A percentile compares a stretch with the other conserved stretches of the same genome.
phyloP scores from a whole-genome alignment of 768 basidiomycete genomes.

The Wakefieldia striispora region DNA sequence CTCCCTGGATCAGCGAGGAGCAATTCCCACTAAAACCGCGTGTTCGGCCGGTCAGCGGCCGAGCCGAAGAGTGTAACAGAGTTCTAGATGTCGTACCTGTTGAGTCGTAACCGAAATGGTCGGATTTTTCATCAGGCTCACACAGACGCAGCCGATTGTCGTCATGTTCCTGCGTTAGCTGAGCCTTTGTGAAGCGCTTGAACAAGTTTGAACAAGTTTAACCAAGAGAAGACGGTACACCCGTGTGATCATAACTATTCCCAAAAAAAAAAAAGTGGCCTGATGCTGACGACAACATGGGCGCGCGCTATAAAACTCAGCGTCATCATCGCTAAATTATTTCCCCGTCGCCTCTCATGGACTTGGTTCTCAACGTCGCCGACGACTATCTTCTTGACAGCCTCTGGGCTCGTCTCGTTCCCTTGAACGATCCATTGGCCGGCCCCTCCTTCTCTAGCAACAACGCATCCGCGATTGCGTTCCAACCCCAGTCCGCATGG shows the following conservation, averaged over 20 bases:
- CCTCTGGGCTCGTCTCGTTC: slow-evolving; percentile 74
- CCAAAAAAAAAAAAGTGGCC: slow-evolving; percentile 31
- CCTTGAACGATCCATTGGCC: slow-evolving; percentile 47
- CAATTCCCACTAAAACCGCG: too few species aligned
- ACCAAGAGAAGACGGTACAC: too few species aligned
- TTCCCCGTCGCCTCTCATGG: slow-evolving; percentile 50
- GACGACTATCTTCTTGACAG: slow-evolving; percentile 78
- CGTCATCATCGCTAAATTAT: not conserved
- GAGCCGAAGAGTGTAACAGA: too few species aligned
- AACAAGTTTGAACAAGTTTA: too few species aligned
- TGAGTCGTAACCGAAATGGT: too few species aligned
- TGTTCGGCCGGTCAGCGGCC: too few species aligned
- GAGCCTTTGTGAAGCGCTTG: too few species aligned
- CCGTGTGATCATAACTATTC: slow-evolving; percentile 8
- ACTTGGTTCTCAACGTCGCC: slow-evolving; percentile 63
- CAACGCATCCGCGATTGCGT: slow-evolving; percentile 40
- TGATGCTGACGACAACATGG: slow-evolving; percentile 19
- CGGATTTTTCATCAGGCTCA: too few species aligned
- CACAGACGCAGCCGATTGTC: too few species aligned
- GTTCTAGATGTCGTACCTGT: too few species aligned
- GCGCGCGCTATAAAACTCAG: slow-evolving; percentile 21
- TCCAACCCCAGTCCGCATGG: slow-evolving; percentile 65
- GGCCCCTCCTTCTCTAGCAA: slow-evolving; percentile 26
- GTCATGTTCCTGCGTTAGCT: too few species aligned
- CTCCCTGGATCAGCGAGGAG: too few species aligned